Evolutionary conservation across 192 early-diverging fungal genomes (phyloP).

Genomic region (Backusella liffmaniae): DNA sequence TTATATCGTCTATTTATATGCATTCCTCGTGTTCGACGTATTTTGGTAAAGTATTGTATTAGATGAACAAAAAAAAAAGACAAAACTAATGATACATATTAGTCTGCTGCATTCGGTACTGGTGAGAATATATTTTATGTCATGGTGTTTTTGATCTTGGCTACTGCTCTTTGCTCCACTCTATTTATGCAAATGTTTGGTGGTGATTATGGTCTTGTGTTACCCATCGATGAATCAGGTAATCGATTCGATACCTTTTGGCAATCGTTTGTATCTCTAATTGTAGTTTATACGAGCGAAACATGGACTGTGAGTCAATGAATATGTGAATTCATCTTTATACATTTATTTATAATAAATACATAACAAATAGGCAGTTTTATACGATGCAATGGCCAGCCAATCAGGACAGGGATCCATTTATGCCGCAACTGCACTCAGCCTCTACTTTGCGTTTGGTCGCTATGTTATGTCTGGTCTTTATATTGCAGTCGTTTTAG

Average conservation of each 20-base stretch:
- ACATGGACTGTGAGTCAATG: slow-evolving; percentile 29
- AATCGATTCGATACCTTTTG: slow-evolving; percentile 34
- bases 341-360: too few relatives aligned
- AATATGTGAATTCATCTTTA: not conserved
- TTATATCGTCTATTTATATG: slow-evolving; percentile 48
- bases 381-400: slow-evolving; percentile 51
- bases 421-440: slow-evolving; percentile 39
- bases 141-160: slow-evolving; percentile 21
- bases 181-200: slow-evolving; percentile 35
- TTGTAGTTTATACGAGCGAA: slow-evolving; percentile 34
- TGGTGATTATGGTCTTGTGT: slow-evolving; percentile 23
- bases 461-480: slow-evolving; percentile 51
- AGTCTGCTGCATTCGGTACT: slow-evolving; percentile 30
- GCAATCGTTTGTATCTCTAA: slow-evolving; percentile 26
- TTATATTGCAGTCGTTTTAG: slow-evolving; percentile 55
- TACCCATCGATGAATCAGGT: slow-evolving; percentile 4
- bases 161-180: slow-evolving; percentile 26
- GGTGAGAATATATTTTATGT: slow-evolving; percentile 33
- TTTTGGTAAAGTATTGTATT: slow-evolving; percentile 38
- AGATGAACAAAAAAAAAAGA: not conserved
- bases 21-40: slow-evolving; percentile 38
- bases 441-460: slow-evolving; percentile 45
- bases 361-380: slow-evolving; percentile 32
- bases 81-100: not conserved
- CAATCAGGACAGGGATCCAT: slow-evolving; percentile 36